Evolutionary conservation across 2,329 filamentous ascomycete species (phyloP).

Genomic region (Colletotrichum sp.): DNA sequence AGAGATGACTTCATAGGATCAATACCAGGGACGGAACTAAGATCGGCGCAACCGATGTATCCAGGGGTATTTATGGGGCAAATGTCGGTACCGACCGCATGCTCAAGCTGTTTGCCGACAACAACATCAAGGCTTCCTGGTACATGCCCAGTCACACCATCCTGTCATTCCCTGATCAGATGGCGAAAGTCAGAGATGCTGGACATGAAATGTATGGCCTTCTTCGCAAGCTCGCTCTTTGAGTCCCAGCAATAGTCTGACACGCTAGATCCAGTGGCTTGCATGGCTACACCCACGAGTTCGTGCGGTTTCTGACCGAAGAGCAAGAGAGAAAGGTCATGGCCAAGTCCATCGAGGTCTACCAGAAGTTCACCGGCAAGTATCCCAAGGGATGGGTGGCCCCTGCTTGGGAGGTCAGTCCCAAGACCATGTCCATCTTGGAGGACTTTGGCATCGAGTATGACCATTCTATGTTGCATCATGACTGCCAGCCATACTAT

Average conservation of each 20-base stretch:
- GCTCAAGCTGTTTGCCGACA: constrained; percentile 19
- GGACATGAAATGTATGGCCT: constrained; percentile 22
- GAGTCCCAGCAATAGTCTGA: neutral
- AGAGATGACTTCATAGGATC: neutral
- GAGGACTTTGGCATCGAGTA: constrained; percentile 47
- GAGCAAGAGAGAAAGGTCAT: constrained; percentile 22
- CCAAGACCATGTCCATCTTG: constrained; percentile 40
- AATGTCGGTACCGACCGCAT: constrained; percentile 23
- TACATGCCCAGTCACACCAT: constrained; percentile 24
- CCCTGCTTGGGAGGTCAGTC: constrained; percentile 43
- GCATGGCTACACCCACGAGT: constrained; percentile 26
- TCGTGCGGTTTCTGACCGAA: constrained; percentile 18
- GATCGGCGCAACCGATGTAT: constrained; percentile 15
- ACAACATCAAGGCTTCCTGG: constrained; percentile 24
- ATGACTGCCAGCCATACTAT: constrained; percentile 47
- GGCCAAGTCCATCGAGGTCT: constrained; percentile 24
- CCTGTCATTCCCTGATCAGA: constrained; percentile 22
- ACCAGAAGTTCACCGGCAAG: constrained; percentile 36
- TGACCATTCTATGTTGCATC: constrained; percentile 54
- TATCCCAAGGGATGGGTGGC: constrained; percentile 47
- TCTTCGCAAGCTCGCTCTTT: neutral
- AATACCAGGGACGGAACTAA: neutral
- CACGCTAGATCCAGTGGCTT: neutral
- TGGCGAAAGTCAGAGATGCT: constrained; percentile 23
- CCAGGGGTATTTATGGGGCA: constrained; percentile 23